A percentile compares a stretch with the other conserved stretches of the same genome.
Conservation (phyloP, 768 basidiomycete genomes). For the Pilatotrama ljubarskyi region DNA sequence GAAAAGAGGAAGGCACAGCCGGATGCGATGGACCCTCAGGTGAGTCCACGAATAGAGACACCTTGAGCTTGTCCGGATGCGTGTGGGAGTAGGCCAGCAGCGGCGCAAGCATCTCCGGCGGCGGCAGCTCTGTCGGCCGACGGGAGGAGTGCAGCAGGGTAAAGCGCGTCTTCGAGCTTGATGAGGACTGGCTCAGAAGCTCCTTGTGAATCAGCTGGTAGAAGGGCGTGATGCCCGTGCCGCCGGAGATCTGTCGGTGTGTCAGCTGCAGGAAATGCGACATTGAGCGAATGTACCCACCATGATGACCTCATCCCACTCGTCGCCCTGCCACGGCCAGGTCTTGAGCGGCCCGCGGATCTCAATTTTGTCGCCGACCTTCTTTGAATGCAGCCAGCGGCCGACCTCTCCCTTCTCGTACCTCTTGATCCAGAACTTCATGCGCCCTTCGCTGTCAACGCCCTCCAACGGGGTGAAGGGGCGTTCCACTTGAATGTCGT, state of each 20-base stretch:
- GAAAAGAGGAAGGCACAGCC: conserved; percentile 21
- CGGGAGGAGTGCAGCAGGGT: conserved; percentile 74
- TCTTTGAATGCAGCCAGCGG: conserved; percentile 76
- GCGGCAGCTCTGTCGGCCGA: conserved; percentile 64
- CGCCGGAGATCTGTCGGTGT: conserved; percentile 72
- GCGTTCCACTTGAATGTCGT: conserved; percentile 85
- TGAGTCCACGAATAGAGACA: conserved; percentile 66
- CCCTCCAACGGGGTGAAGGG: conserved; percentile 83
- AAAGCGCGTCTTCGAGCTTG: conserved; percentile 49
- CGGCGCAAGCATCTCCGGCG: conserved; percentile 56
- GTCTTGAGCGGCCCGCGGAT: conserved; percentile 75
- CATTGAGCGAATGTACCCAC: conserved; percentile 37
- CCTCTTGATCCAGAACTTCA: conserved; percentile 81
- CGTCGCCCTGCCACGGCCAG: conserved; percentile 54
- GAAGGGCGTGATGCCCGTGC: conserved; percentile 87
- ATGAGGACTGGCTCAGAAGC: conserved; percentile 37
- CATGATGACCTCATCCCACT: conserved; percentile 83
- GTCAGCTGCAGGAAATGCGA: not conserved
- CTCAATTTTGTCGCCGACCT: conserved; percentile 66
- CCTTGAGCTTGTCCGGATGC: conserved; percentile 54
- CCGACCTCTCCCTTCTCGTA: conserved; percentile 81
- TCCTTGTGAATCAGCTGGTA: conserved; percentile 67
- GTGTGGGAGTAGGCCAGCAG: conserved; percentile 48
- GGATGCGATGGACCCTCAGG: conserved; percentile 21
- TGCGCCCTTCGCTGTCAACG: conserved; percentile 61